A percentile compares a stretch with the other conserved stretches of the same genome.
These are phyloP conservation scores for Plasmopara muralis DNA, from an alignment of 352 stramenopile species.

Conservation along the genomic window DNA sequence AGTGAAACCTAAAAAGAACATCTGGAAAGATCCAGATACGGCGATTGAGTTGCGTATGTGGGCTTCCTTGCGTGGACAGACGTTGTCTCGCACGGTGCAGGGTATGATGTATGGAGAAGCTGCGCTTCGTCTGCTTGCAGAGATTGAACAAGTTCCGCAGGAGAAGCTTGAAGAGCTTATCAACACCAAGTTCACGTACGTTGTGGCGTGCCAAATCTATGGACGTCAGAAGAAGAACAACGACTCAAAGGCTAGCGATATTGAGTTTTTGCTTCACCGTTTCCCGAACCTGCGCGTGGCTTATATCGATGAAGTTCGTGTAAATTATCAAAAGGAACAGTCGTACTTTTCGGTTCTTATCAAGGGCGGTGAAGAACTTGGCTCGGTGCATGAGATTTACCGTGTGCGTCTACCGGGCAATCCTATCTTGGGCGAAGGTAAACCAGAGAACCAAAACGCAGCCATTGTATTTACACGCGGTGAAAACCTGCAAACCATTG, in stretches of 20 bases:
- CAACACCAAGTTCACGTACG: conserved; percentile 98
- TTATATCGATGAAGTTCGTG: conserved; percentile 97
- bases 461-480: conserved; percentile 98
- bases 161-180: conserved; percentile 94
- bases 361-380: conserved; percentile 82
- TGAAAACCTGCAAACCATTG: conserved; percentile 98
- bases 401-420: conserved; percentile 97
- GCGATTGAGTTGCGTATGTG: conserved; percentile 92
- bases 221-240: conserved; percentile 98
- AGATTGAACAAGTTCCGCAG: conserved; percentile 89
- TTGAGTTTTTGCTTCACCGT: conserved; percentile 96
- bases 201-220: conserved; percentile 98
- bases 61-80: conserved; percentile 97
- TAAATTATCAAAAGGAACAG: conserved; percentile 92
- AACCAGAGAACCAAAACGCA: conserved; percentile 99
- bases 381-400: conserved; percentile 90
- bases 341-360: conserved; percentile 97
- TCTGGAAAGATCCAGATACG: conserved; percentile 83
- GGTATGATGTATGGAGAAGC: conserved; percentile 99
- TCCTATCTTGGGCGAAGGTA: conserved; percentile 97
- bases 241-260: conserved; percentile 97
- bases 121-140: conserved; percentile 93
- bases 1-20: conserved; percentile 90
- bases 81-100: conserved; percentile 94
- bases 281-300: conserved; percentile 96